Conservation (phyloP, 495 filamentous ascomycete genomes). For the Apiosordaria backusii region DNA sequence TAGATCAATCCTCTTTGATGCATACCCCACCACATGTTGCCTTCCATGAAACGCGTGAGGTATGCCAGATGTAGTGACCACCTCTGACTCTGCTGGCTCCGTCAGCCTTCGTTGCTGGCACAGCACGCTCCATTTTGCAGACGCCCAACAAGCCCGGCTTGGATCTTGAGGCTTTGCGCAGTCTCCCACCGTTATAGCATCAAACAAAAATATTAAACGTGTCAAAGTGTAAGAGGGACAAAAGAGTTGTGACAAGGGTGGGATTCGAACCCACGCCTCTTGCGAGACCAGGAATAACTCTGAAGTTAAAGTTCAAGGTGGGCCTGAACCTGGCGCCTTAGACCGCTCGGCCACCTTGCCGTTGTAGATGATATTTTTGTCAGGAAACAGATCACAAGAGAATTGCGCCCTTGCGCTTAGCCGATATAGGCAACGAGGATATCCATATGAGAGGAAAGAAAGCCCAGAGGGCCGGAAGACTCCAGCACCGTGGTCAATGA, state of each 20-base stretch:
- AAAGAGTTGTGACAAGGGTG: slow-evolving; percentile 2
- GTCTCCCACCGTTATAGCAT: not conserved
- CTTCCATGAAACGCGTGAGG: too few relatives aligned
- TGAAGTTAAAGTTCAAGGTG: not conserved
- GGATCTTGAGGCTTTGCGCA: not conserved
- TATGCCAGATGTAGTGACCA: too few relatives aligned
- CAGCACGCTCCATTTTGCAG: too few relatives aligned
- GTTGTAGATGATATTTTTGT: not conserved
- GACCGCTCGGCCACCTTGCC: not conserved
- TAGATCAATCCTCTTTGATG: too few relatives aligned
- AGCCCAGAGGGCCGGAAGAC: too few relatives aligned
- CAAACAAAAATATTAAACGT: not conserved
- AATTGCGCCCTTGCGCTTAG: not conserved
- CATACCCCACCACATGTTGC: too few relatives aligned
- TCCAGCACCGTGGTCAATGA: too few relatives aligned
- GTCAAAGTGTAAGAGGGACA: not conserved
- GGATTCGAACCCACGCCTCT: slow-evolving; percentile 2
- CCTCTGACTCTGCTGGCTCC: too few relatives aligned
- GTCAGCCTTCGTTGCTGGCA: too few relatives aligned
- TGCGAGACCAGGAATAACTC: not conserved
- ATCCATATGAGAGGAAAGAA: too few relatives aligned
- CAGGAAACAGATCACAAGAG: not conserved
- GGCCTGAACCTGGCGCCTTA: not conserved
- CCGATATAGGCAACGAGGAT: not conserved
- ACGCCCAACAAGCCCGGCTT: not conserved